Conservation (phyloP, 140 eudicot species). For the Anethum foeniculum region DNA sequence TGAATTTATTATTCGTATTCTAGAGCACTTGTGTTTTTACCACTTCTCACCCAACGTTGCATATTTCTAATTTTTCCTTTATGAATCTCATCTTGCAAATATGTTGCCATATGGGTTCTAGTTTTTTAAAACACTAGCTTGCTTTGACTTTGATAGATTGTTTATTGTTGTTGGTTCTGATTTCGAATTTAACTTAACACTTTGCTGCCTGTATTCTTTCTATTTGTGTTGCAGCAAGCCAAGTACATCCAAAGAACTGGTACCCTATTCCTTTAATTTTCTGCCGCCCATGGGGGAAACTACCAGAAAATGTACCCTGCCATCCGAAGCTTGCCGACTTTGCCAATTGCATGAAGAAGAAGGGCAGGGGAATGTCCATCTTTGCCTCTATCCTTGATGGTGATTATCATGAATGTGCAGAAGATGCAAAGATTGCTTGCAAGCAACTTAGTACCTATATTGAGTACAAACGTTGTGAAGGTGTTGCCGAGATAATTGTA, state of each 20-base stretch:
- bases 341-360: constrained; percentile 97
- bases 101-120: neutral
- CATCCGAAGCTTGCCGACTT: constrained; percentile 99
- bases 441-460: constrained; percentile 74
- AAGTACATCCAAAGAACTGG: constrained; percentile 98
- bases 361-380: constrained; percentile 96
- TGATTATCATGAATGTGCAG: constrained; percentile 90
- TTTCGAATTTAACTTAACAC: neutral
- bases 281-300: constrained; percentile 99
- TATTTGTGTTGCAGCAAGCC: constrained; percentile 55
- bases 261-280: constrained; percentile 94
- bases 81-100: neutral
- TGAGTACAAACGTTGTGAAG: constrained; percentile 96
- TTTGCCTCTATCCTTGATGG: constrained; percentile 93
- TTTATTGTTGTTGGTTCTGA: constrained; percentile 1
- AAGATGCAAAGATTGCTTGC: constrained; percentile 91
- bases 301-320: constrained; percentile 97
- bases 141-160: neutral
- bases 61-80: neutral
- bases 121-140: neutral
- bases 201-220: neutral
- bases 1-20: neutral
- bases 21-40: neutral
- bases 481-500: constrained; percentile 92
- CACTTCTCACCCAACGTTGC: neutral